Percentiles rank a stretch among this genome's conserved stretches.
Conservation (phyloP, 371 early-diverging fungal species). For the Saksenaea vasiformis region DNA sequence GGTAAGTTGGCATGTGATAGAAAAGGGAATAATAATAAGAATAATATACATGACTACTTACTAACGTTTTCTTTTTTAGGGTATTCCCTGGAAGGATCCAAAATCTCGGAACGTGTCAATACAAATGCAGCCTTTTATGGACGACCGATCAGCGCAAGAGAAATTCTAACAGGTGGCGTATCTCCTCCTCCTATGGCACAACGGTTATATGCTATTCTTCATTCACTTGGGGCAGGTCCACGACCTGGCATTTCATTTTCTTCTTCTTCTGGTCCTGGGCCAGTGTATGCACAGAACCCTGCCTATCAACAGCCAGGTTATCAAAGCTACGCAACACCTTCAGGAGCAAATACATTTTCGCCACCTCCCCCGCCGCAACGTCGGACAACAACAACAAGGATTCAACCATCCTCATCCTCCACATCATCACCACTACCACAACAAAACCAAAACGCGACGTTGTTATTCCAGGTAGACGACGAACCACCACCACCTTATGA, state of each 20-base stretch:
- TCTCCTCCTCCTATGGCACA: slow-evolving; percentile 29
- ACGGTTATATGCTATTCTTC: slow-evolving; percentile 28
- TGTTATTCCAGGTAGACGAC: background rate
- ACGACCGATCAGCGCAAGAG: slow-evolving; percentile 30
- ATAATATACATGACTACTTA: background rate
- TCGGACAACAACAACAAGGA: no score
- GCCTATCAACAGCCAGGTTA: no score
- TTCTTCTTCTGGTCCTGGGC: no score
- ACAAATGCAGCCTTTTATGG: slow-evolving; percentile 44
- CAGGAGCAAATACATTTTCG: background rate
- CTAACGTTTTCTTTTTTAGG: slow-evolving; percentile 11
- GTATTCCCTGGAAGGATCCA: slow-evolving; percentile 44
- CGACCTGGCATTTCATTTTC: slow-evolving; percentile 22
- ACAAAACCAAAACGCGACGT: background rate
- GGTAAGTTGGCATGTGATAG: slow-evolving; percentile 14
- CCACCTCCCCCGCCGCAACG: no score
- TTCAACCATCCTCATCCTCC: slow-evolving; percentile 8
- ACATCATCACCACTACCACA: slow-evolving; percentile 1
- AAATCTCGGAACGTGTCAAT: slow-evolving; percentile 38
- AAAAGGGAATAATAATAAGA: no score
- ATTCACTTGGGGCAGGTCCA: slow-evolving; percentile 31
- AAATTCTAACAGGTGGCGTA: slow-evolving; percentile 33
- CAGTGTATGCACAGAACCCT: no score
- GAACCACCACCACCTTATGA: slow-evolving; percentile 19
- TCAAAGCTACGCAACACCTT: no score